Evolutionary conservation across 164 flowering plant genomes (phyloP).

Genomic region (Cinnamomum micranthum): DNA sequence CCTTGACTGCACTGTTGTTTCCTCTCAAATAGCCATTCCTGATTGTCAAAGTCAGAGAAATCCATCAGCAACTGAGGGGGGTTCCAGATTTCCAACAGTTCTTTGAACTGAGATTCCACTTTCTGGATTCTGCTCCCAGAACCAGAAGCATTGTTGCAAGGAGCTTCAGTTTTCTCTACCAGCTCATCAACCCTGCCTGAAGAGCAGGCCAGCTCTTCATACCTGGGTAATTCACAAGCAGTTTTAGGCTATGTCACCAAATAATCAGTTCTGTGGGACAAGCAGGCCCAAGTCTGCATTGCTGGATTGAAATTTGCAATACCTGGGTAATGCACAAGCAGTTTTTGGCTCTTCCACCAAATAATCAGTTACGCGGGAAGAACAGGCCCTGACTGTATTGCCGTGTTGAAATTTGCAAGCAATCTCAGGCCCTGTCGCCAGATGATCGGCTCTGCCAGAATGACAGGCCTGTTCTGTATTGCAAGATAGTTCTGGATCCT

Average conservation of each 20-base stretch:
- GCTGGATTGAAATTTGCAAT: too few relatives aligned
- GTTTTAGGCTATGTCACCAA: too few relatives aligned
- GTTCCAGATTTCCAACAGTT: constrained; percentile 6
- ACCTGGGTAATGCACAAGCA: background rate
- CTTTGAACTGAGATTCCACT: constrained; percentile 5
- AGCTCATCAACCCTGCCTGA: constrained; percentile 10
- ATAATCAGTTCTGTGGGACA: too few relatives aligned
- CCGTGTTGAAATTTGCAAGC: background rate
- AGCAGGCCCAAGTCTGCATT: background rate
- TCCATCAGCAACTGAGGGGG: constrained; percentile 7
- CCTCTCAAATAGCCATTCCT: constrained; percentile 15
- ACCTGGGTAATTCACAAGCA: constrained; percentile 3
- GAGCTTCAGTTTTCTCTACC: background rate
- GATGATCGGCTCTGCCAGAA: constrained; percentile 11
- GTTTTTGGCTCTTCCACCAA: background rate
- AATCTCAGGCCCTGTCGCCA: background rate
- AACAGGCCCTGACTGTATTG: background rate
- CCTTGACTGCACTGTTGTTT: background rate
- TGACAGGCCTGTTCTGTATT: constrained; percentile 12
- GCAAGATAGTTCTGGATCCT: constrained; percentile 15
- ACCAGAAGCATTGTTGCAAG: background rate
- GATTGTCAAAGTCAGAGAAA: constrained; percentile 9
- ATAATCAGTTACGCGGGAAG: constrained; percentile 13
- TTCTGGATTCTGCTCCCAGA: background rate
- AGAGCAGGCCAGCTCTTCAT: constrained; percentile 12